phyloP scores from a whole-genome alignment of 2,329 filamentous ascomycete genomes.

The Colletotrichum lentis region DNA sequence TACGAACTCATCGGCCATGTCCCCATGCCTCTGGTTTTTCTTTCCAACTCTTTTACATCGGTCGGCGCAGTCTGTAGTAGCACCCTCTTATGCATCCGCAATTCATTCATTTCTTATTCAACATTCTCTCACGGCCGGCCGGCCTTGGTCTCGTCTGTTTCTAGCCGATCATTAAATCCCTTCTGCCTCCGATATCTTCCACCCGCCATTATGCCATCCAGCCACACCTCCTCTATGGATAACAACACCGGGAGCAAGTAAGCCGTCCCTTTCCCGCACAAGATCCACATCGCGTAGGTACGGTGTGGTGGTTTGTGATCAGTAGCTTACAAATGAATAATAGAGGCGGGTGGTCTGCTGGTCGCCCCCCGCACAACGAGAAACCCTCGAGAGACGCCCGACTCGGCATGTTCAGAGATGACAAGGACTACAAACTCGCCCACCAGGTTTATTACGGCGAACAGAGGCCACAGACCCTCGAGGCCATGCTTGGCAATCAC shows the following conservation, averaged over 20 bases:
- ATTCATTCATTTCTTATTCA: not conserved
- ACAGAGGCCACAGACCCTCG: not conserved
- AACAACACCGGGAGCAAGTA: constrained; percentile 6
- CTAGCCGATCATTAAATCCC: too few species aligned
- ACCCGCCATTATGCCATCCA: not conserved
- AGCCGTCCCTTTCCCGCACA: not conserved
- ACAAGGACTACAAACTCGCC: constrained; percentile 7
- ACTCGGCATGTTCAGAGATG: not conserved
- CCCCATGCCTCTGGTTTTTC: not conserved
- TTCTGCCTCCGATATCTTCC: not conserved
- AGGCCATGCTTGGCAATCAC: not conserved
- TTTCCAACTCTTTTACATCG: not conserved
- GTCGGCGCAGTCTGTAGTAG: too few species aligned
- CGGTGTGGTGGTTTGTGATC: too few species aligned
- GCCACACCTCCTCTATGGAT: not conserved
- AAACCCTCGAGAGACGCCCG: constrained; percentile 13
- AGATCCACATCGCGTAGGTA: too few species aligned
- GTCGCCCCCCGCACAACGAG: not conserved
- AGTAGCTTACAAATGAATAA: not conserved
- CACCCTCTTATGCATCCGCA: not conserved
- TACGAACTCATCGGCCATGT: not conserved
- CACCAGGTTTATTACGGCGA: not conserved
- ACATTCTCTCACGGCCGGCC: too few species aligned
- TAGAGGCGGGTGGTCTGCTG: not conserved
- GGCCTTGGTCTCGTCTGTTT: too few species aligned